Conservation (phyloP, 495 filamentous ascomycete genomes). For the Penicillium macrosclerotiorum region DNA sequence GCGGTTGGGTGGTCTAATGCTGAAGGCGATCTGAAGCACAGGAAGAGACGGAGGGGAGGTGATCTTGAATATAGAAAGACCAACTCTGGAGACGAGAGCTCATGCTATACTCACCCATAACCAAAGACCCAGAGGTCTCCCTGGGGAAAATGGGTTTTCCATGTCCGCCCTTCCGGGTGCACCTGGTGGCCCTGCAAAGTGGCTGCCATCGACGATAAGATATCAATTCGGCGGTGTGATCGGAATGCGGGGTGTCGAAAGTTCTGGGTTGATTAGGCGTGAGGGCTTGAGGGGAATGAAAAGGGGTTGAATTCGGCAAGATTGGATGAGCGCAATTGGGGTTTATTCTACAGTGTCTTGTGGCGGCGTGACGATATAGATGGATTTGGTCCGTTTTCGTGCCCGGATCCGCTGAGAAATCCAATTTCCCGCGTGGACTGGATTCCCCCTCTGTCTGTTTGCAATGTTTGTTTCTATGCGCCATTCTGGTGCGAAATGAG, state of each 20-base stretch:
- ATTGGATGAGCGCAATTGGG: background rate
- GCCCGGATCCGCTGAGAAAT: conserved; percentile 11
- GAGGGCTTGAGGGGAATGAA: background rate
- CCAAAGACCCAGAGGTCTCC: conserved; percentile 87
- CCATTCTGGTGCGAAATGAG: background rate
- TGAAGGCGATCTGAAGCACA: background rate
- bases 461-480: conserved; percentile 18
- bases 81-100: too few species aligned
- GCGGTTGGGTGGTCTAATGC: background rate
- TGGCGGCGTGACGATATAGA: background rate
- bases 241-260: background rate
- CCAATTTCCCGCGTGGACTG: background rate
- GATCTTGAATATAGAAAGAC: background rate
- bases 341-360: background rate
- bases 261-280: background rate
- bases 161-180: conserved; percentile 36
- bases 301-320: too few species aligned
- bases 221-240: background rate
- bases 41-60: background rate
- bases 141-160: conserved; percentile 42
- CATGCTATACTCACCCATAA: conserved; percentile 81
- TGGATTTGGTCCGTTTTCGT: background rate
- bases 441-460: too few species aligned
- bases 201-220: conserved; percentile 19
- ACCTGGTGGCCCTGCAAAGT: conserved; percentile 23